Evolutionary conservation across 192 early-diverging fungal species (phyloP), one percentile per base, ranked within the genome.

Genomic region (Bifiguratus adelaidae): DNA sequence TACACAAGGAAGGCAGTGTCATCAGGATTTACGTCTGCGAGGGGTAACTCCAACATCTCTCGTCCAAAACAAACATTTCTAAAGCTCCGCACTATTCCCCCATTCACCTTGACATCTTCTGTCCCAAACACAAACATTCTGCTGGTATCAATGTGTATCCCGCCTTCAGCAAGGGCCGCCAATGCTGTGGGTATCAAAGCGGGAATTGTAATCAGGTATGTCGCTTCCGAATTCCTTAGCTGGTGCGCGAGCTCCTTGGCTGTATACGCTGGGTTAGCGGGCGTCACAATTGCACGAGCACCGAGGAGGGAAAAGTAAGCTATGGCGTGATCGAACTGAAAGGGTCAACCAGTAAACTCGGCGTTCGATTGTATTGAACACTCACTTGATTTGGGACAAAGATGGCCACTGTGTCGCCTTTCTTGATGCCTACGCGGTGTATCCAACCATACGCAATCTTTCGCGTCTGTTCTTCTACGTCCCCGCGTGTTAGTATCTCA

Each of bases 221-320:
- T 71, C 33, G 89, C 86, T n/a, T 68, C 57, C 4, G 83, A 79
- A 33, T 88, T 79, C 7, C 61, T 50, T 34, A 96, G 62, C 48
- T 92, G 89, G 52, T 85, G 75, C 3, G 78, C 74, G 4, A 92
- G 60, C 53, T 89, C 91, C 42, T 69, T 60, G 41, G 70, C 67
- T 4, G 78, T 89, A 64, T 96, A 96, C 4, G 71, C 72, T 26
- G 91, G 91, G 44, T 92, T 96, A 25, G 78, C 79, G 9, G 81
- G 79, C 1, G 88, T 81, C 13, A 88, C 71, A 2, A 78, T 64
- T 12, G 74, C 74, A 22, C 85, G 77, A 4, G 74, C 73, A 50
- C 74, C 72, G 11, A 86, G 67, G 22, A 76, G 60, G 19, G 77
- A 77, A 29, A 85, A 61, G 12, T 78, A 53, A 11, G 71, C 75